These are phyloP conservation scores for Penstemon newberryi DNA, from an alignment of 257 asterid genomes.

Conservation along the genomic window DNA sequence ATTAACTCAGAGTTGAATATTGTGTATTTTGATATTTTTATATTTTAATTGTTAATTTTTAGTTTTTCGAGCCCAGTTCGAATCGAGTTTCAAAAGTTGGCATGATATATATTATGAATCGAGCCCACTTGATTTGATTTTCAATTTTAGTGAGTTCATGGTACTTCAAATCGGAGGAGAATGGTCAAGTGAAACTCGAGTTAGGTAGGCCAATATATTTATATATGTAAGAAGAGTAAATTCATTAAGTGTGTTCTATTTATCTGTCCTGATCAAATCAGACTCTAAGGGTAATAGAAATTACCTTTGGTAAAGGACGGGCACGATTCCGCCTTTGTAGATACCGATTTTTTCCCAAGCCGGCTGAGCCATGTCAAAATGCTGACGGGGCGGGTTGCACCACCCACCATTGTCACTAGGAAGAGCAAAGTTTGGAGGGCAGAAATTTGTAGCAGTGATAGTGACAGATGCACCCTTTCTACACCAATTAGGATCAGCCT, in stretches of 20 bases:
- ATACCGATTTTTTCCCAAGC: slow-evolving; percentile 67
- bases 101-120: no score
- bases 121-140: no score
- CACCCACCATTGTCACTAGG: slow-evolving; percentile 68
- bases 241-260: no score
- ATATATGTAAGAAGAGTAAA: no score
- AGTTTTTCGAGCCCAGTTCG: no score
- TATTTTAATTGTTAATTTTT: background rate
- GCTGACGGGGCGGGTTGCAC: slow-evolving; percentile 73
- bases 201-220: no score
- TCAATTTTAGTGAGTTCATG: no score
- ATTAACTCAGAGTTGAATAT: background rate
- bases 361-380: slow-evolving; percentile 73
- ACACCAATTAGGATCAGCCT: slow-evolving; percentile 53
- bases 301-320: slow-evolving; percentile 58
- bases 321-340: slow-evolving; percentile 62
- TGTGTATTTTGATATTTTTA: background rate
- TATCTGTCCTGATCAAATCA: no score
- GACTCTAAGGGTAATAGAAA: background rate
- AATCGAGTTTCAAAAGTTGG: no score
- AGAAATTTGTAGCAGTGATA: slow-evolving; percentile 56
- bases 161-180: no score
- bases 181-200: no score
- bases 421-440: slow-evolving; percentile 61
- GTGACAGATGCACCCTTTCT: slow-evolving; percentile 51